phyloP scores from a whole-genome alignment of 2,329 filamentous ascomycete species.

The Xylariomycetidae sp. region DNA sequence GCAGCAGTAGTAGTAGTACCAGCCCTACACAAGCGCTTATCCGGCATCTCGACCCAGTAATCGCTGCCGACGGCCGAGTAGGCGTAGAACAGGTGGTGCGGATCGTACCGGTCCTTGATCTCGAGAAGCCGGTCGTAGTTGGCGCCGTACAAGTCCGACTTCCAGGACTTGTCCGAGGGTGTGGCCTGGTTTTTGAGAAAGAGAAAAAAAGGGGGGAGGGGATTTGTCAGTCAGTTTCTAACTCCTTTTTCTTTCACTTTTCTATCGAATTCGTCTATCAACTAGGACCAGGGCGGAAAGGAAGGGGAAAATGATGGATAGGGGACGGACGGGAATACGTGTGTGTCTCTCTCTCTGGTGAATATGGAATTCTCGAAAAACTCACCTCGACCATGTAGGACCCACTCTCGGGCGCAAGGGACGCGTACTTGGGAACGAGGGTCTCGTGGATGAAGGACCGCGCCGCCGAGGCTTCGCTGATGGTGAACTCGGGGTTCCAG shows the following conservation, averaged over 20 bases:
- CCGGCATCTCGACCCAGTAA: conserved; percentile 9
- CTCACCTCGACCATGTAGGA: conserved; percentile 47
- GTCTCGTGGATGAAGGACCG: conserved; percentile 27
- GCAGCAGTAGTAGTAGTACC: too few relatives aligned
- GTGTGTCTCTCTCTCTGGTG: too few relatives aligned
- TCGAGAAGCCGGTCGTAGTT: conserved; percentile 37
- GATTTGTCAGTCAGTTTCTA: too few relatives aligned
- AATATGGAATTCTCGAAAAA: too few relatives aligned
- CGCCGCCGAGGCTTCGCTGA: conserved; percentile 21
- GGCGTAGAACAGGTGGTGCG: conserved; percentile 40
- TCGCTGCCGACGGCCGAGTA: conserved; percentile 48
- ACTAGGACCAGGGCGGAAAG: neutral
- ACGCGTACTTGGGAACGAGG: conserved; percentile 28
- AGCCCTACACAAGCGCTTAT: conserved; percentile 7
- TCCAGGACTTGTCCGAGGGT: conserved; percentile 40
- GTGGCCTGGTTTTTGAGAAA: neutral
- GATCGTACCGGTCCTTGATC: conserved; percentile 49
- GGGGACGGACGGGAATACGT: too few relatives aligned
- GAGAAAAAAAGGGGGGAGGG: too few relatives aligned
- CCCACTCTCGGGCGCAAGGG: conserved; percentile 36
- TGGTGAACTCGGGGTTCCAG: conserved; percentile 27
- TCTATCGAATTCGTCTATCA: neutral
- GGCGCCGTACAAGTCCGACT: conserved; percentile 40
- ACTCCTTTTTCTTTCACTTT: too few relatives aligned
- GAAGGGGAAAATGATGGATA: neutral